phyloP scores from a whole-genome alignment of 1,284 basidiomycete genomes.

The Anthracocystis walkeri region DNA sequence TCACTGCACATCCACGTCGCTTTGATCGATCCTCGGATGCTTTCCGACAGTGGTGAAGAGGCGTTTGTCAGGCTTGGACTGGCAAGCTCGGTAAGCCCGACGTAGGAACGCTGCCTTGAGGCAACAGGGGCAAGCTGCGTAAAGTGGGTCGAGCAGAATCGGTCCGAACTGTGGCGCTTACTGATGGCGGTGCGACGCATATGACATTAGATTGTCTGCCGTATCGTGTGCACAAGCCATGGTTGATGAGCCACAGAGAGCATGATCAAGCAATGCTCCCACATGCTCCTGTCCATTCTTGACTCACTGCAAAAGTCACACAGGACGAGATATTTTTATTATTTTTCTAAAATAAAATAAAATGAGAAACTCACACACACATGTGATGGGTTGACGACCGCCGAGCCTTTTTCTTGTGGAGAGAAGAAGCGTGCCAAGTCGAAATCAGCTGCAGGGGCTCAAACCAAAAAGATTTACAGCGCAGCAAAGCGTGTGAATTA shows the following conservation, averaged over 20 bases:
- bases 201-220: neutral
- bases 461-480: too few relatives aligned
- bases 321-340: neutral
- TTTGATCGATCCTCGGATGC: neutral
- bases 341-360: neutral
- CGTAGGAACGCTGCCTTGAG: neutral
- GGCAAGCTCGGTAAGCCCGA: neutral
- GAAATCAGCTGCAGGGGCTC: constrained; percentile 5
- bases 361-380: constrained; percentile 2
- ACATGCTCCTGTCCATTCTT: neutral
- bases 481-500: too few relatives aligned
- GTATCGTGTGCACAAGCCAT: neutral
- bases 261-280: neutral
- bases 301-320: neutral
- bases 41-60: neutral
- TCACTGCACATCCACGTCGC: neutral
- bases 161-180: neutral
- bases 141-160: neutral
- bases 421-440: neutral
- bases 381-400: neutral
- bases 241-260: neutral
- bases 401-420: neutral
- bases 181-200: neutral
- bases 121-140: neutral
- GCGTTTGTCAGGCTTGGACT: neutral